phyloP scores from a whole-genome alignment of 2,329 filamentous ascomycete species.

The Corniculantispora saksenae region DNA sequence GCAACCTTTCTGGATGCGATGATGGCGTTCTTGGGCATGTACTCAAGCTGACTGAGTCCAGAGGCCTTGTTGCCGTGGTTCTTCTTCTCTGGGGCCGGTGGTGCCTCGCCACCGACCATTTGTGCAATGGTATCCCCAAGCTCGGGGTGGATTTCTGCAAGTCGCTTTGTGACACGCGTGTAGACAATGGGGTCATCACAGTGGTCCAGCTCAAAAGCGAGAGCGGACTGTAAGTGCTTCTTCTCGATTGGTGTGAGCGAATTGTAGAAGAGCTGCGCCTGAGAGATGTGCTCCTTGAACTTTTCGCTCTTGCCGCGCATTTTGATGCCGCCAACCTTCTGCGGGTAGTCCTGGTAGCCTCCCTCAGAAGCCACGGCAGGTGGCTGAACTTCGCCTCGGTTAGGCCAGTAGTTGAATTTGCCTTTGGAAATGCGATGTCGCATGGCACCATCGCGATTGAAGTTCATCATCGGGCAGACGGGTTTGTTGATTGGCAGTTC shows the following conservation, averaged over 20 bases:
- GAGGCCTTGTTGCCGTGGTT: slow-evolving; percentile 71
- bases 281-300: slow-evolving; percentile 75
- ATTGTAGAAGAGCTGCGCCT: slow-evolving; percentile 84
- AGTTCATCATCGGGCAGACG: slow-evolving; percentile 73
- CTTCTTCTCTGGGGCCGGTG: slow-evolving; percentile 52
- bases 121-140: slow-evolving; percentile 70
- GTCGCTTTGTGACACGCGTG: slow-evolving; percentile 65
- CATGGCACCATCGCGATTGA: slow-evolving; percentile 73
- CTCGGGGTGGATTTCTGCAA: slow-evolving; percentile 70
- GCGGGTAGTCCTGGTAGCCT: slow-evolving; percentile 65
- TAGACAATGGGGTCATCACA: slow-evolving; percentile 80
- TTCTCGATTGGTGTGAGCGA: slow-evolving; percentile 69
- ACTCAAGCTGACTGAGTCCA: slow-evolving; percentile 69
- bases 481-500: slow-evolving; percentile 77
- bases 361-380: slow-evolving; percentile 64
- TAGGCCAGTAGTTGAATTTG: slow-evolving; percentile 66
- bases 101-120: slow-evolving; percentile 63
- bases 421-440: slow-evolving; percentile 71
- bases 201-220: slow-evolving; percentile 77
- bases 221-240: slow-evolving; percentile 68
- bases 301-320: slow-evolving; percentile 67
- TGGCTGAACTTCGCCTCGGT: slow-evolving; percentile 62
- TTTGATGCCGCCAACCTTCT: slow-evolving; percentile 70
- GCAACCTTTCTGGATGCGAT: slow-evolving; percentile 73
- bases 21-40: slow-evolving; percentile 60